These are phyloP conservation scores for Platismatia glauca DNA, from an alignment of 495 filamentous ascomycete genomes.

Conservation along the genomic window DNA sequence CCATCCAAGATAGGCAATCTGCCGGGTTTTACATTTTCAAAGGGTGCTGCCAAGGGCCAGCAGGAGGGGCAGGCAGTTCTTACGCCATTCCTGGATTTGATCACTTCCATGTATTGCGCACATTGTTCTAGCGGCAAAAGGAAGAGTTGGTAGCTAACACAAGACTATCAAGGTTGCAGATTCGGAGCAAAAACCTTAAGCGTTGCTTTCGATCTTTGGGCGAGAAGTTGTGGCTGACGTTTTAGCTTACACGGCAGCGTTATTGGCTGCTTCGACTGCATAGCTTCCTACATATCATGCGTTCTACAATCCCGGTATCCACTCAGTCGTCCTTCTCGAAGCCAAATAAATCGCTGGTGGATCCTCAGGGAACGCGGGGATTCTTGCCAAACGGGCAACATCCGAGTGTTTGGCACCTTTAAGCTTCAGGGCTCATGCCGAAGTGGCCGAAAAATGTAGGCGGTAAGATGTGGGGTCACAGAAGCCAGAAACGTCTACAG, in stretches of 20 bases:
- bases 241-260: slow-evolving; percentile 67
- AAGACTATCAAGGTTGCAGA: not conserved
- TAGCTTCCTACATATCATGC: slow-evolving; percentile 87
- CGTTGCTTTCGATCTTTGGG: not conserved
- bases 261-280: slow-evolving; percentile 83
- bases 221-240: not conserved
- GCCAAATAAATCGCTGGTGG: slow-evolving; percentile 76
- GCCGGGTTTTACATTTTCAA: not conserved
- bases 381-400: slow-evolving; percentile 23
- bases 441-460: slow-evolving; percentile 17
- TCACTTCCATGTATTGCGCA: not conserved
- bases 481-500: slow-evolving; percentile 17
- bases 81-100: not conserved
- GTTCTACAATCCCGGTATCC: slow-evolving; percentile 58
- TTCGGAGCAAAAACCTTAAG: not conserved
- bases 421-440: slow-evolving; percentile 17
- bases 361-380: slow-evolving; percentile 92
- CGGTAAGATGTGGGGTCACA: slow-evolving; percentile 21
- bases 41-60: not conserved
- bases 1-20: not conserved
- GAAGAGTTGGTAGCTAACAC: not conserved
- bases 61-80: not conserved
- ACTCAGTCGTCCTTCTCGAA: slow-evolving; percentile 79
- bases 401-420: slow-evolving; percentile 19
- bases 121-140: not conserved